phyloP scores from a whole-genome alignment of 306 rosid genomes.

The Dicorynia guianensis region DNA sequence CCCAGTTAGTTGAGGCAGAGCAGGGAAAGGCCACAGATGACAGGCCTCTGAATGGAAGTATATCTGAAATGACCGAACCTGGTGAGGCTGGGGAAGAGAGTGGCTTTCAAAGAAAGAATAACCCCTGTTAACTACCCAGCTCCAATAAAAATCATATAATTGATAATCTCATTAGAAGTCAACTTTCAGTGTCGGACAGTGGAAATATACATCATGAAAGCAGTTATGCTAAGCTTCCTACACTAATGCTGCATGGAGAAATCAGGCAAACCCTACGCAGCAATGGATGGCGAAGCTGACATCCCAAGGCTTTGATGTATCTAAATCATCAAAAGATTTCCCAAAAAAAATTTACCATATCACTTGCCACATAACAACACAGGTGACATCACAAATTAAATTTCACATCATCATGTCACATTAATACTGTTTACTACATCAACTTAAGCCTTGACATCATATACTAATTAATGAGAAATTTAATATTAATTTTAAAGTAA shows the following conservation, averaged over 20 bases:
- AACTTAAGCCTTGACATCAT: too few species aligned
- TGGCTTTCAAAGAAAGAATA: constrained; percentile 49
- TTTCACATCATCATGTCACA: too few species aligned
- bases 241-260: constrained; percentile 95
- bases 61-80: constrained; percentile 49
- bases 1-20: constrained; percentile 53
- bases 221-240: constrained; percentile 77
- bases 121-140: constrained; percentile 54
- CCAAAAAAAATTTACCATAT: too few species aligned
- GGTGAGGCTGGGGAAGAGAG: constrained; percentile 51
- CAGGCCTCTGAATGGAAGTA: constrained; percentile 53
- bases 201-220: constrained; percentile 58
- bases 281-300: constrained; percentile 73
- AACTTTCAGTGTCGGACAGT: constrained; percentile 63
- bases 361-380: too few species aligned
- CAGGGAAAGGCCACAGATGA: constrained; percentile 51
- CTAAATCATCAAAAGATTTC: constrained; percentile 66
- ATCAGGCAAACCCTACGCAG: constrained; percentile 80
- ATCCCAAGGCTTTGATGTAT: constrained; percentile 56
- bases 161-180: constrained; percentile 67
- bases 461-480: too few species aligned
- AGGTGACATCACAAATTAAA: too few species aligned
- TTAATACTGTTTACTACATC: too few species aligned
- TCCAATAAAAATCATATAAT: constrained; percentile 54
- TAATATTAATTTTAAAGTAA: too few species aligned